These are phyloP conservation scores for Alternaria consortialis DNA, from an alignment of 2,329 filamentous ascomycete species.

Conservation along the genomic window DNA sequence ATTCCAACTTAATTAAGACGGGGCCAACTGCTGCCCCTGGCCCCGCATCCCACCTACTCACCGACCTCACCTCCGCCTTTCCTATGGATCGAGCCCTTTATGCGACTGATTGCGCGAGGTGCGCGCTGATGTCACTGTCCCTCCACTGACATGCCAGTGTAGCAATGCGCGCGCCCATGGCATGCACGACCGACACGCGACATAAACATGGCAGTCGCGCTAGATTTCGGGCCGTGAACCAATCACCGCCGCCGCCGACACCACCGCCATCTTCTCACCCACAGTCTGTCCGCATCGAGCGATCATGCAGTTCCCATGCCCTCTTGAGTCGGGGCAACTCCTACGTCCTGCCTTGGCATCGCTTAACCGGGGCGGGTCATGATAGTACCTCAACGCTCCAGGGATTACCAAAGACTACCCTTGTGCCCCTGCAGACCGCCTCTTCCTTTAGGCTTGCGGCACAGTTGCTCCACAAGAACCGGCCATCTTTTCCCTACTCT, in stretches of 20 bases:
- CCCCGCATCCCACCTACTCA: slow-evolving; percentile 12
- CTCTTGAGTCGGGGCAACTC: not conserved
- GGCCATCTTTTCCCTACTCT: not conserved
- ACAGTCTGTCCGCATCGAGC: slow-evolving; percentile 8
- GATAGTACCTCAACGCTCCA: slow-evolving; percentile 17
- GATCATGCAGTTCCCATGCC: not conserved
- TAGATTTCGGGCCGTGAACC: not conserved
- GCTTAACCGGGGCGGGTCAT: slow-evolving; percentile 9
- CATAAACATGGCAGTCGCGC: not conserved
- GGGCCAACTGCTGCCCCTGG: slow-evolving; percentile 26
- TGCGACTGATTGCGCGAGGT: slow-evolving; percentile 1
- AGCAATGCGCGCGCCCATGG: not conserved
- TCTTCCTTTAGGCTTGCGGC: slow-evolving; percentile 2
- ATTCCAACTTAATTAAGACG: slow-evolving; percentile 18
- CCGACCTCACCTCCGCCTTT: slow-evolving; percentile 6
- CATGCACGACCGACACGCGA: slow-evolving; percentile 6
- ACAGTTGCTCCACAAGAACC: slow-evolving; percentile 2
- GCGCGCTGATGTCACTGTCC: slow-evolving; percentile 10
- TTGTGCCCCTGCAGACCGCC: slow-evolving; percentile 11
- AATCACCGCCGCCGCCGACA: not conserved
- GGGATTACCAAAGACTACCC: not conserved
- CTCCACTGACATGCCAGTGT: not conserved
- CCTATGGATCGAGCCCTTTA: slow-evolving; percentile 4
- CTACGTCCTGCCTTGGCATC: slow-evolving; percentile 6
- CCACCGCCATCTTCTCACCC: not conserved